Evolutionary conservation across 371 early-diverging fungal species (phyloP).

Genomic region (Mortierella sp.): DNA sequence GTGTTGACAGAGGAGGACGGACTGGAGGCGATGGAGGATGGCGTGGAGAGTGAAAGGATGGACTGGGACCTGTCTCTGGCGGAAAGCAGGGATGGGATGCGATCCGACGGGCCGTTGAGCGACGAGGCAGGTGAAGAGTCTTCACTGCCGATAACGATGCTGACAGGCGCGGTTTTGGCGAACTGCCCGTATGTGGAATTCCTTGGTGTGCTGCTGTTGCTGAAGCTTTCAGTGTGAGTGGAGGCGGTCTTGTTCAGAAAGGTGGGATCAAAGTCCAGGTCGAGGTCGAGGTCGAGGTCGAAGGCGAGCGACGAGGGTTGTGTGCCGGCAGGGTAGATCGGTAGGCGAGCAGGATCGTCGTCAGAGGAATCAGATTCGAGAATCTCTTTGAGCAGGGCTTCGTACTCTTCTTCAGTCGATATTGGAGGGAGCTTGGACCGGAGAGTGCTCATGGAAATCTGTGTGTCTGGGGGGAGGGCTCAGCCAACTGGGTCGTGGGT

Average conservation of each 20-base stretch:
- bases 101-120: slow-evolving; percentile 1
- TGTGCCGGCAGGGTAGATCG: slow-evolving; percentile 35
- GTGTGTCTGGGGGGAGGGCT: slow-evolving; percentile 6
- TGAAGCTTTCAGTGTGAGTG: slow-evolving; percentile 1
- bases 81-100: slow-evolving; percentile 21
- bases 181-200: slow-evolving; percentile 15
- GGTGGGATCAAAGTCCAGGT: slow-evolving; percentile 11
- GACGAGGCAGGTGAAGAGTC: slow-evolving; percentile 3
- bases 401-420: slow-evolving; percentile 63
- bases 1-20: slow-evolving; percentile 43
- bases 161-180: slow-evolving; percentile 14
- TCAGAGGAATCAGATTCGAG: slow-evolving; percentile 61
- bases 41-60: slow-evolving; percentile 30
- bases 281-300: slow-evolving; percentile 40
- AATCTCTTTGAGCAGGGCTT: slow-evolving; percentile 67
- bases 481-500: slow-evolving; percentile 7
- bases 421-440: slow-evolving; percentile 28
- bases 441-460: slow-evolving; percentile 50
- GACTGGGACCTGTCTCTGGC: slow-evolving; percentile 27
- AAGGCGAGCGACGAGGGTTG: slow-evolving; percentile 14
- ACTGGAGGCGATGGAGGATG: slow-evolving; percentile 36
- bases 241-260: slow-evolving; percentile 2
- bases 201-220: slow-evolving; percentile 31
- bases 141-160: slow-evolving; percentile 33
- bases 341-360: slow-evolving; percentile 37